A percentile compares a stretch with the other conserved stretches of the same genome.
These are phyloP conservation scores for Rhizoclosmatium globosum DNA, from an alignment of 192 early-diverging fungal species.

Conservation along the genomic window DNA sequence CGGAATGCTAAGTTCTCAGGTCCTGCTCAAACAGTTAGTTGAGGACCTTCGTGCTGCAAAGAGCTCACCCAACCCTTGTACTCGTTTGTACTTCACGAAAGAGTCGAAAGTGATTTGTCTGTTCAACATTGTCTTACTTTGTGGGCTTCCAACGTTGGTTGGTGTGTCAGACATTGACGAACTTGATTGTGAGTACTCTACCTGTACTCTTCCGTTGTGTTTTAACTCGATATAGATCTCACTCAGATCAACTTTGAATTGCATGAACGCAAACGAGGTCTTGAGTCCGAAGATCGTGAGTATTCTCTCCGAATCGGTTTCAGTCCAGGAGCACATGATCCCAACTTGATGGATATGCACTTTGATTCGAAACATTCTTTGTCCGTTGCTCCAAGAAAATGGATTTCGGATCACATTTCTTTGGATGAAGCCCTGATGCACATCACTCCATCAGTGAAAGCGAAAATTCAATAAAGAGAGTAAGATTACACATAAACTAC, in stretches of 20 bases:
- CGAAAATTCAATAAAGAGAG: neutral
- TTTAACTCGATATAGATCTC: conserved; percentile 64
- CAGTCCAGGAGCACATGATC: conserved; percentile 88
- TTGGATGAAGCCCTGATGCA: conserved; percentile 61
- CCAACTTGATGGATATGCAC: conserved; percentile 88
- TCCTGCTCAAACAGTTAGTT: conserved; percentile 82
- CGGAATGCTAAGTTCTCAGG: conserved; percentile 77
- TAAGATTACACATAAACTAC: neutral
- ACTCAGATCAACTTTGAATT: conserved; percentile 98
- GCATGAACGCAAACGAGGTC: conserved; percentile 78
- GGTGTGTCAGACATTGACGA: conserved; percentile 71
- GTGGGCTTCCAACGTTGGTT: conserved; percentile 79
- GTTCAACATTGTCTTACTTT: conserved; percentile 89
- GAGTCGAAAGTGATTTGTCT: conserved; percentile 92
- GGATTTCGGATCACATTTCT: conserved; percentile 86
- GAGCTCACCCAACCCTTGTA: conserved; percentile 61
- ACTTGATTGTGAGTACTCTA: conserved; percentile 83
- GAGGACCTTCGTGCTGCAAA: conserved; percentile 73
- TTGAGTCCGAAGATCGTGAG: conserved; percentile 66
- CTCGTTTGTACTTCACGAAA: conserved; percentile 94
- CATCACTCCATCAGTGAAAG: neutral
- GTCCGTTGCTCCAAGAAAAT: conserved; percentile 82
- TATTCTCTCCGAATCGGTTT: conserved; percentile 91
- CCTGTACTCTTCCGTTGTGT: neutral
- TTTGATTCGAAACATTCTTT: conserved; percentile 87